Conservation (phyloP, 2,329 filamentous ascomycete genomes). For the Zasmidium citrigriseum region DNA sequence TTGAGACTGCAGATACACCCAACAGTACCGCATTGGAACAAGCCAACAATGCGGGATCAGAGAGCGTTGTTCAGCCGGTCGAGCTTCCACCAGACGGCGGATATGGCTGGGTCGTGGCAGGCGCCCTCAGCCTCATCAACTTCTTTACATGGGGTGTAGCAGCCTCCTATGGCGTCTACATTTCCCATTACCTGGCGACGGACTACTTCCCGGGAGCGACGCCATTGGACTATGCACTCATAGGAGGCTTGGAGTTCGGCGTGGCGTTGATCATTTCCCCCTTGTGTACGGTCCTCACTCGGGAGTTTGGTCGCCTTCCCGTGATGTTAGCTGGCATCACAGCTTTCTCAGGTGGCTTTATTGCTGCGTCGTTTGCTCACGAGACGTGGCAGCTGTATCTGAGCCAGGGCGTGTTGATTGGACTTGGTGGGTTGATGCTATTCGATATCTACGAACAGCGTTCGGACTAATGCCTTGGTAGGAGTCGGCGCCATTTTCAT, state of each 20-base stretch:
- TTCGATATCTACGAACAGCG: not conserved
- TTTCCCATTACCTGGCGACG: slow-evolving; percentile 44
- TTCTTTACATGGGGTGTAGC: slow-evolving; percentile 36
- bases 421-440: slow-evolving; percentile 19
- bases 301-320: slow-evolving; percentile 29
- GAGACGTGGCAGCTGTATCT: slow-evolving; percentile 45
- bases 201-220: slow-evolving; percentile 38
- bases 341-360: slow-evolving; percentile 38
- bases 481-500: slow-evolving; percentile 46
- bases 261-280: slow-evolving; percentile 39
- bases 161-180: slow-evolving; percentile 45
- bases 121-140: slow-evolving; percentile 32
- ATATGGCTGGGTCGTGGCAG: slow-evolving; percentile 39
- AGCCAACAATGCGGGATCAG: not conserved
- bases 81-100: slow-evolving; percentile 35
- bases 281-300: slow-evolving; percentile 32
- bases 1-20: not conserved
- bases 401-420: slow-evolving; percentile 43
- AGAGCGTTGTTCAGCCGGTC: not conserved
- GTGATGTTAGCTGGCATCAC: slow-evolving; percentile 37
- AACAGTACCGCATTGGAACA: not conserved
- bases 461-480: not conserved
- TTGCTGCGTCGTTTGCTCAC: slow-evolving; percentile 41
- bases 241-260: slow-evolving; percentile 43
- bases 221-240: slow-evolving; percentile 42